Evolutionary conservation across 176 grass and related monocot species (phyloP), one percentile per base, ranked within the genome.

Genomic region (Neostapfia colusana): DNA sequence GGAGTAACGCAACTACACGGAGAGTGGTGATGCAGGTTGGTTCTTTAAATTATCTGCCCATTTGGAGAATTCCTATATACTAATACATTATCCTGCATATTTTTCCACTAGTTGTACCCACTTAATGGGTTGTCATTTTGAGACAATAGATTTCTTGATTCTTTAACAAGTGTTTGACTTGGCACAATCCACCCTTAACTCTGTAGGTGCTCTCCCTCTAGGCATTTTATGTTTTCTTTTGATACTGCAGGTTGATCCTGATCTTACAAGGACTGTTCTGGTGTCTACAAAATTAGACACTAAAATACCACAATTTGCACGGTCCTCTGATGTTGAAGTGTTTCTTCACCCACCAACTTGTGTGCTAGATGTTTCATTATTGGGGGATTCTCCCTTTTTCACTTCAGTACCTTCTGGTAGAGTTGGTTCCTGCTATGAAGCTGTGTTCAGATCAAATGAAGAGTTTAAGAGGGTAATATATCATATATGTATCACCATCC

Each of bases 201-300:
- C 8, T 66, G 37, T 55, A 64, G 54, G 20, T 6, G 4, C 25
- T 82, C 25, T 82, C 48, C 36, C 20, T 46, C 27, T 71, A 72
- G 82, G 23, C 23, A 12, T 72, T 24, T 60, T 72, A 0, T 27
- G 42, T 73, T 86, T 57, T 15, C n/a, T 61, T 77, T 77, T 31
- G 38, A 43, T 65, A 41, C 59, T 81, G 53, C 73, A 97, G 94
- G 88, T 93, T 70, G 94, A 97, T 79, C 94, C 91, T 49, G 94
- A 97, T 81, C 91, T 97, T 56, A 76, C 91, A 68, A 97, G 91
- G 82, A 97, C 94, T 50, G 91, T 97, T 62, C 78, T 97, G 68
- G 91, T 97, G 11, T 91, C 94, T 63, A 97, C 94, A 68, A 97
- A 97, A 85, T 68, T 97, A 50, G 94, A 97, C 70, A 97, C 94